Base-by-base conservation (phyloP, 257 asterid species). In the Solanum tacnaense region DNA sequence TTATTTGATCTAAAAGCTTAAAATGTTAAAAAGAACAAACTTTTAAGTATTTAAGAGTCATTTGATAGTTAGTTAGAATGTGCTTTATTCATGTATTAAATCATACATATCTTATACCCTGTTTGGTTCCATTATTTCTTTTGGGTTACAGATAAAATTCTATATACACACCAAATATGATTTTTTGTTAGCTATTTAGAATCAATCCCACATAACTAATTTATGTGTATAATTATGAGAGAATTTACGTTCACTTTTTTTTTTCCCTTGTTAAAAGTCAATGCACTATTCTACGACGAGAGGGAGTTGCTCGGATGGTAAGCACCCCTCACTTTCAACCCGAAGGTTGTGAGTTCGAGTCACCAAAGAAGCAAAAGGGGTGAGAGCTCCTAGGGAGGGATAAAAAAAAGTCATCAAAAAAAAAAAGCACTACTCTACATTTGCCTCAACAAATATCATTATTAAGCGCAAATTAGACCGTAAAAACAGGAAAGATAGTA, bases 181-280 rank as follows among this genome's bases (percentile, higher is more conserved):
- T 3, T 3, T 13, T 27, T 29, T 8, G 5, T 27, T 68, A 67
- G 35, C 75, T 68, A 29, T 25, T 67, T 27, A 67, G 5, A 44
- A 44, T 44, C 52, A 25, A 27, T 12, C 10, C 7, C 9, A 13
- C 2, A 25, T 25, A 25, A 65, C 18, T n/a, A 11, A 25, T 65
- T 46, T 13, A n/a, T 8, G 3, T 68, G 18, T 68, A 68, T 2
- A 5, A 7, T 68, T 68, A 68, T 27, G 74, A 68, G 36, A 6
- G 0, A 13, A 6, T 5, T 27, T 68, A 68, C 31, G n/a, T 16
- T 85, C 76, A 10, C n/a, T 39, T 65, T 34, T 84, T 34, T 84
- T 49, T 34, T 74, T 73, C n/a, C 79, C 84, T 86, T 56, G 13
- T 87, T 88, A 76, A 62, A 86, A 86, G 91, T 89, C 92, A 88